phyloP scores from a whole-genome alignment of 2,329 filamentous ascomycete genomes.

The Leptodontidium sp. region DNA sequence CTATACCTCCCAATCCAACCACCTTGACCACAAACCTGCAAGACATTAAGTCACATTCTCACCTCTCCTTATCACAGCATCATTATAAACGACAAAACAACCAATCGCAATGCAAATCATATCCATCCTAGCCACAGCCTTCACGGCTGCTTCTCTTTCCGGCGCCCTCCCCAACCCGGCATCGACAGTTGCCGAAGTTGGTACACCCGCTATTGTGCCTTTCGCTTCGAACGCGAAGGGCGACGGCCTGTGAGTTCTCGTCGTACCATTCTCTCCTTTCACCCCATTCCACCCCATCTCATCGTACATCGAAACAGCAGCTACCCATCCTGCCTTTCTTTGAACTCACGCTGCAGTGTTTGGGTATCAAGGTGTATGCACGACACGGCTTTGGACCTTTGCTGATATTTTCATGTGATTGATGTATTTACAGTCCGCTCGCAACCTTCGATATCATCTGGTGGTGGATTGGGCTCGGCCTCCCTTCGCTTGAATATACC shows the following conservation, averaged over 20 bases:
- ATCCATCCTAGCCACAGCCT: background rate
- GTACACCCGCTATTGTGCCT: background rate
- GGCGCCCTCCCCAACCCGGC: constrained; percentile 3
- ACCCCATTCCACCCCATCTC: too few relatives aligned
- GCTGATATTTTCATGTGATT: too few relatives aligned
- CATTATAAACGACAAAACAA: background rate
- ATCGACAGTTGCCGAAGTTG: background rate
- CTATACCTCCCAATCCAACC: background rate
- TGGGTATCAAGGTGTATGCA: too few relatives aligned
- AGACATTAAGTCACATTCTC: background rate
- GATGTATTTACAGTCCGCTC: background rate
- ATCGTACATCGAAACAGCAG: too few relatives aligned
- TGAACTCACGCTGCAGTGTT: too few relatives aligned
- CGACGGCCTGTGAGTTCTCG: background rate
- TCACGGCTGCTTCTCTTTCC: background rate
- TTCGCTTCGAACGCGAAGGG: background rate
- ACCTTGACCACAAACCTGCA: background rate
- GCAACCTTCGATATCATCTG: constrained; percentile 10
- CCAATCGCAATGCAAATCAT: background rate
- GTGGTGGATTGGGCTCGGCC: constrained; percentile 7
- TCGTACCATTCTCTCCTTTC: background rate
- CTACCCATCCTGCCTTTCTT: too few relatives aligned
- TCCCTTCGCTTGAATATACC: background rate
- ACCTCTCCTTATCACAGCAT: too few relatives aligned
- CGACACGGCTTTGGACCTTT: too few relatives aligned